Conservation (phyloP, 108 stramenopile genomes). For the Cyclotella atomus region DNA sequence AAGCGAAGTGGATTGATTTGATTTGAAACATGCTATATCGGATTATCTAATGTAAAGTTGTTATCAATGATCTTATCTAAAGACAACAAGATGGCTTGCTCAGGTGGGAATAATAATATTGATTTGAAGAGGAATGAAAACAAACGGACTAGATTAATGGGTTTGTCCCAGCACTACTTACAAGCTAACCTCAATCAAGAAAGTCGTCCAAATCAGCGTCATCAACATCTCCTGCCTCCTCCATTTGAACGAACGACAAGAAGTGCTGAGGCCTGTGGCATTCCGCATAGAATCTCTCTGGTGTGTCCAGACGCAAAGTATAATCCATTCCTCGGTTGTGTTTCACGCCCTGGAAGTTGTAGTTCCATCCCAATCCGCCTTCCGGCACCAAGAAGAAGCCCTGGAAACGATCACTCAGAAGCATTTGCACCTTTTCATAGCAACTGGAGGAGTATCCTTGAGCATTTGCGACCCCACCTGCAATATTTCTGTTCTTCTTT, state of each 20-base stretch:
- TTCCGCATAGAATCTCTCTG: slow-evolving; percentile 94
- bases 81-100: no score
- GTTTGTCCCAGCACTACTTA: background rate
- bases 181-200: slow-evolving; percentile 50
- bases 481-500: slow-evolving; percentile 89
- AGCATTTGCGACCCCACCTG: slow-evolving; percentile 88
- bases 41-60: no score
- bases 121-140: no score
- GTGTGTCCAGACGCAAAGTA: slow-evolving; percentile 86
- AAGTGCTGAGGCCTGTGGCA: slow-evolving; percentile 98
- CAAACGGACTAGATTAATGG: no score
- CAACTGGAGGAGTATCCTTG: slow-evolving; percentile 93
- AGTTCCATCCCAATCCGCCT: slow-evolving; percentile 96
- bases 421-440: slow-evolving; percentile 99
- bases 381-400: slow-evolving; percentile 98
- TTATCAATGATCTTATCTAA: no score
- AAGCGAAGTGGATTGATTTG: no score
- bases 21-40: no score
- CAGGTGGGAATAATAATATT: no score
- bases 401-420: slow-evolving; percentile 96
- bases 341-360: slow-evolving; percentile 99
- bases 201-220: slow-evolving; percentile 94
- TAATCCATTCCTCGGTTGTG: slow-evolving; percentile 94
- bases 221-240: slow-evolving; percentile 81
- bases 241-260: slow-evolving; percentile 97